Evolutionary conservation across 176 grass and related monocot species (phyloP), one percentile per base, ranked within the genome.

Genomic region (Guadua angustifolia): DNA sequence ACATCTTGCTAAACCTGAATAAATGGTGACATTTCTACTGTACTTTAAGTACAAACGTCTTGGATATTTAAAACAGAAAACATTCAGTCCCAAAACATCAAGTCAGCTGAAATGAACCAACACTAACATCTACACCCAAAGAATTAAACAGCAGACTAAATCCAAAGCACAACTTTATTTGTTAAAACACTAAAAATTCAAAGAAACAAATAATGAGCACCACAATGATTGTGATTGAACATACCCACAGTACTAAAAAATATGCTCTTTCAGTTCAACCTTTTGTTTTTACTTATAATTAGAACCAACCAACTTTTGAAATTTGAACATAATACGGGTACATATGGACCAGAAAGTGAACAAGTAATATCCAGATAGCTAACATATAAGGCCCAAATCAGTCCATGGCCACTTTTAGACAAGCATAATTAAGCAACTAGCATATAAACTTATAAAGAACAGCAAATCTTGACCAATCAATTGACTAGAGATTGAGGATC

Each of bases 211-310:
- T 58, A 57, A 58, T 3, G 60, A 52, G 21, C 4, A 26, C 52
- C 53, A 57, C 56, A 43, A 44, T 14, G 58, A 40, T 78, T 78
- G 16, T 64, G 24, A 22, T 35, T 79, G 59, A 33, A 79, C 18
- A 50, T 46, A 18, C 6, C 56, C 56, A 63, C 64, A 29, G 7
- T 43, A 79, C 43, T 33, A 50, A 17, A 78, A 78, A 78, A 64
- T 19, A 62, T 35, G 2, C 10, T 65, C 43, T 24, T 22, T n/a
- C 5, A 65, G 17, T 15, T 21, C 7, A 32, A 25, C 17, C 2
- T 46, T 73, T 72, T 18, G 5, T 12, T 57, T 57, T 26, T 24
- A 4, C n/a, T 24, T 24, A 18, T 19, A 49, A 21, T 60, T 44
- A 44, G 24, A 81, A 19, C 26, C 19, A 56, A 57, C 19, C 17